A percentile compares a stretch with the other conserved stretches of the same genome.
Evolutionary conservation across 2,329 filamentous ascomycete genomes (phyloP).

Genomic region (Fusarium papillatum): DNA sequence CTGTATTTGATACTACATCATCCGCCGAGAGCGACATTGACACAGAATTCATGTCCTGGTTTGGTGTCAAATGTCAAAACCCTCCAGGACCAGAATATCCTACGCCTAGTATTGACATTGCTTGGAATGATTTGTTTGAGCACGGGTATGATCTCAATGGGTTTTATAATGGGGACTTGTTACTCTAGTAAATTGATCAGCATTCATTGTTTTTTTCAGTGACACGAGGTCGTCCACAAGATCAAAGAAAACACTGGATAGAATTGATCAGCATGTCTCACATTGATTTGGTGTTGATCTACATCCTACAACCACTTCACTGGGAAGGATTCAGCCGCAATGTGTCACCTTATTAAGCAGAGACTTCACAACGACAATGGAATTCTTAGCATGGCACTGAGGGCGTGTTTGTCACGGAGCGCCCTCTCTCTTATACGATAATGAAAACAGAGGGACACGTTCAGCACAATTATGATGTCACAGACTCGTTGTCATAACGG

Average conservation of each 20-base stretch:
- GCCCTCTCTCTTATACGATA: neutral
- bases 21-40: constrained; percentile 35
- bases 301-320: neutral
- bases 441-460: neutral
- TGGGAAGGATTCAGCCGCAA: neutral
- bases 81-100: constrained; percentile 35
- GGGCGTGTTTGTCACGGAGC: neutral
- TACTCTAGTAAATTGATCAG: constrained; percentile 5
- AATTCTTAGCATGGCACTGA: neutral
- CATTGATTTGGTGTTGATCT: neutral
- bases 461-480: neutral
- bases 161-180: constrained; percentile 30
- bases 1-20: constrained; percentile 32
- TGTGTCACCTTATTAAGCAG: neutral
- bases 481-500: neutral
- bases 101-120: constrained; percentile 39
- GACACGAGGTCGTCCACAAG: too few relatives aligned
- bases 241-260: too few relatives aligned
- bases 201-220: neutral
- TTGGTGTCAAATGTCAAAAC: constrained; percentile 39
- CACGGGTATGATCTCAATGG: constrained; percentile 39
- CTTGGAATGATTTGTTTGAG: constrained; percentile 42
- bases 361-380: neutral
- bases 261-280: neutral
- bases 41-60: constrained; percentile 43